Conservation (phyloP, 768 basidiomycete species). For the Suillus brevipes region DNA sequence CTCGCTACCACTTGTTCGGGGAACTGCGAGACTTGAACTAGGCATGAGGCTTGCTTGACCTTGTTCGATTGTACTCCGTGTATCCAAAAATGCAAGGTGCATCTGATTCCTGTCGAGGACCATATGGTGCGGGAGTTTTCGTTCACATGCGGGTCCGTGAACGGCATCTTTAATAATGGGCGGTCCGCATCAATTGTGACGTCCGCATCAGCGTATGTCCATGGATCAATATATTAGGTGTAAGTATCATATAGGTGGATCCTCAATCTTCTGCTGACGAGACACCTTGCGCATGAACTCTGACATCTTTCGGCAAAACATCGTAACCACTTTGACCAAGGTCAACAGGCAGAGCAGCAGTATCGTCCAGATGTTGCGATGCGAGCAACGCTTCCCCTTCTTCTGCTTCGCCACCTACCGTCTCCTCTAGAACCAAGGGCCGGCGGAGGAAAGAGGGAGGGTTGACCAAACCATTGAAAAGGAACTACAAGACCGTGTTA, state of each 20-base stretch:
- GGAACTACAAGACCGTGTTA: conserved; percentile 50
- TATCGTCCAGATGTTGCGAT: conserved; percentile 61
- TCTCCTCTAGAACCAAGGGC: conserved; percentile 31
- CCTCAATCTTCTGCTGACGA: conserved; percentile 14
- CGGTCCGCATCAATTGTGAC: background rate
- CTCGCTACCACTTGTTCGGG: background rate
- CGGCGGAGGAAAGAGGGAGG: conserved; percentile 62
- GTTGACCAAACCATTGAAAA: conserved; percentile 84
- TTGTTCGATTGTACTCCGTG: background rate
- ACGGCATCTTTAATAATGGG: conserved; percentile 12
- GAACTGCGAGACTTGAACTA: background rate
- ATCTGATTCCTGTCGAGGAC: background rate
- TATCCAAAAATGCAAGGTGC: background rate
- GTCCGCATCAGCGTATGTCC: background rate
- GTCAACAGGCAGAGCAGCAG: conserved; percentile 78
- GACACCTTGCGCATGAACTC: conserved; percentile 22
- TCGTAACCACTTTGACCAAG: conserved; percentile 84
- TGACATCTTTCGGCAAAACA: conserved; percentile 59
- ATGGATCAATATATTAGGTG: conserved; percentile 1
- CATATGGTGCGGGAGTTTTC: conserved; percentile 7
- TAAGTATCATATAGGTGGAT: conserved; percentile 2
- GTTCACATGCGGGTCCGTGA: conserved; percentile 17
- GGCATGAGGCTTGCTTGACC: background rate
- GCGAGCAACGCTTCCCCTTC: conserved; percentile 55
- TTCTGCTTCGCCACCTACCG: conserved; percentile 48